Conservation (phyloP, 352 stramenopile species). For the Globisporangium echinulatum region DNA sequence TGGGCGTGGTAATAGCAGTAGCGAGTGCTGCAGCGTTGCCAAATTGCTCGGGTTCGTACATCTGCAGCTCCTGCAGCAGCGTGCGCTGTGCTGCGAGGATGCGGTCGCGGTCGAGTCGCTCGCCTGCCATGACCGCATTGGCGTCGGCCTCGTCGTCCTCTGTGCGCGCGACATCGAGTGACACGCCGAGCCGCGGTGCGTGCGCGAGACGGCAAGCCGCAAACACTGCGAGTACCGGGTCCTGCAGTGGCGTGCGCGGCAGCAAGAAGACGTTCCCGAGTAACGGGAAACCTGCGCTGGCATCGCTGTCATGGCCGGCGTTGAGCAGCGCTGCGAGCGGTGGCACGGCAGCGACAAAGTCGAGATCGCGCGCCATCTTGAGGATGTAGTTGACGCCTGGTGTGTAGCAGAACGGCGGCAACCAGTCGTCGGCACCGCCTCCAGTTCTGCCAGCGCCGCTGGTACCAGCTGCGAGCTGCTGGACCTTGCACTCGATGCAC, state of each 20-base stretch:
- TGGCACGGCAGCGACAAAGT: slow-evolving; percentile 55
- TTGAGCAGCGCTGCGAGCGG: slow-evolving; percentile 48
- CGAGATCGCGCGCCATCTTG: slow-evolving; percentile 61
- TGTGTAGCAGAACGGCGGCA: slow-evolving; percentile 58
- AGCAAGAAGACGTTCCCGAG: slow-evolving; percentile 70
- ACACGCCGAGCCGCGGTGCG: slow-evolving; percentile 17
- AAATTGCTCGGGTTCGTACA: slow-evolving; percentile 43
- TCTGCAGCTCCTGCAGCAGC: slow-evolving; percentile 59
- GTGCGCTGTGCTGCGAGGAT: slow-evolving; percentile 43
- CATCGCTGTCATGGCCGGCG: slow-evolving; percentile 19
- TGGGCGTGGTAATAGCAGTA: no score
- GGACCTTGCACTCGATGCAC: slow-evolving; percentile 73
- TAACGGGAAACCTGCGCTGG: slow-evolving; percentile 37
- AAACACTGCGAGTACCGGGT: slow-evolving; percentile 50
- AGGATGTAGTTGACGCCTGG: slow-evolving; percentile 68
- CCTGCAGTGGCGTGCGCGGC: slow-evolving; percentile 49
- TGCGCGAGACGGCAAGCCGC: slow-evolving; percentile 18
- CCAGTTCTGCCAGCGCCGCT: background rate
- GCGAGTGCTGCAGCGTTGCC: no score
- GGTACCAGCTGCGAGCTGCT: slow-evolving; percentile 33
- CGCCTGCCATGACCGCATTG: slow-evolving; percentile 8
- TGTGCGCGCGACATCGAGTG: slow-evolving; percentile 7
- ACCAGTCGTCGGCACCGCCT: slow-evolving; percentile 34
- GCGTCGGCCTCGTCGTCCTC: slow-evolving; percentile 1
- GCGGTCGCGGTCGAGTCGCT: slow-evolving; percentile 37